phyloP scores from a whole-genome alignment of 2,329 filamentous ascomycete species.

The Cladophialophora chaetospira region DNA sequence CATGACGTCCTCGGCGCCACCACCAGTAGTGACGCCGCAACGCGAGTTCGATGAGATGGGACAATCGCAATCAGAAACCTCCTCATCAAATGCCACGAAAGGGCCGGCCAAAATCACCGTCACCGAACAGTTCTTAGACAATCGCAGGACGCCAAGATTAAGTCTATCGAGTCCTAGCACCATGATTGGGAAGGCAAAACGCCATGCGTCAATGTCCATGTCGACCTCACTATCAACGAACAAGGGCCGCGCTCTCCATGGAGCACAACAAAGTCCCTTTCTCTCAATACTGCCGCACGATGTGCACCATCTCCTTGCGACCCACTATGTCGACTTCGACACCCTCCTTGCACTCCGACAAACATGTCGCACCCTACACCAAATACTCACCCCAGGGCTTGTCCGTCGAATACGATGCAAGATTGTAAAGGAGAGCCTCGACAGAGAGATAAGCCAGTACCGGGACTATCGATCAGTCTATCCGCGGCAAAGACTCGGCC shows the following conservation, averaged over 20 bases:
- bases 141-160: neutral
- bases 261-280: conserved; percentile 13
- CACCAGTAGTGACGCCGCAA: conserved; percentile 1
- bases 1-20: neutral
- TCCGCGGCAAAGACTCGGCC: conserved; percentile 14
- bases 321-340: conserved; percentile 23
- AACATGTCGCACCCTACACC: conserved; percentile 22
- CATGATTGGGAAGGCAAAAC: conserved; percentile 1
- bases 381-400: conserved; percentile 10
- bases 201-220: neutral
- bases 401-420: conserved; percentile 18
- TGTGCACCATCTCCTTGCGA: conserved; percentile 21
- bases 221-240: neutral
- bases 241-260: neutral
- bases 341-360: conserved; percentile 27
- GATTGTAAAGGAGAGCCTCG: conserved; percentile 16
- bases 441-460: conserved; percentile 15
- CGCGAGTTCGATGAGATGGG: neutral
- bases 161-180: neutral
- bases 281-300: conserved; percentile 20
- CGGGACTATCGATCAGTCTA: conserved; percentile 14
- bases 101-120: neutral
- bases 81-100: conserved; percentile 2
- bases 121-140: neutral
- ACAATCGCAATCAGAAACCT: neutral